Base-by-base conservation (phyloP, 176 grass and related monocot genomes). In the Triticum urartu region DNA sequence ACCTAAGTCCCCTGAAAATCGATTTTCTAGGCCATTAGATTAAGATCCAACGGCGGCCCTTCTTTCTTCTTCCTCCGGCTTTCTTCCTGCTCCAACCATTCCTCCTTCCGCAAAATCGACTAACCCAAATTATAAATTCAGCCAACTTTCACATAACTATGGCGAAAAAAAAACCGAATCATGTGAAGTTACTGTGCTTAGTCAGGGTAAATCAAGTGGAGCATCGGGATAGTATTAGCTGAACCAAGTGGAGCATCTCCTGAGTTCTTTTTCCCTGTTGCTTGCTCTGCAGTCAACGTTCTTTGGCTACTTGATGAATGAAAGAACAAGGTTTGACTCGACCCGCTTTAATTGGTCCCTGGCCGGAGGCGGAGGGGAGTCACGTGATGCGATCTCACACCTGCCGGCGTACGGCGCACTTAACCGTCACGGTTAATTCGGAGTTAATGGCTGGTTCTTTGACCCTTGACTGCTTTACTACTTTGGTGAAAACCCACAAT, bases 331-430 rank as follows among this genome's bases (percentile, higher is more conserved):
- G 28, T 79, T 87, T 91, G 85, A 81, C 85, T 87, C 85, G 85
- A 81, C 85, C 64, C 0, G 15, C 52, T 79, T 83, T 24, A 81
- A 54, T 68, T 79, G 89, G 69, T 62, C 63, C 50, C 77, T 79
- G 42, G 25, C 20, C 56, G 35, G 18, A 39, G 34, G 24, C 56
- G 35, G 18, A 39, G 34, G 43, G 60, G 17, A 20, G 77, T 88
- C 81, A 88, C 77, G 76, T 88, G 86, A 79, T 58, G 81, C 11
- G 86, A 91, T 77, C 50, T 88, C 81, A 88, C 77, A 81, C 52
- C 69, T 9, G 80, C 82, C 30, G 39, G 12, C 38, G 72, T 40
- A 68, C 52, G 62, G 64, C 64, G 52, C 72, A 88, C 76, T 85
- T 76, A 42, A 79, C 24, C 77, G 30, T 33, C 38, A 70, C 87